Evolutionary conservation across 495 filamentous ascomycete genomes (phyloP).

Genomic region (Talaromyces nanjingensis): DNA sequence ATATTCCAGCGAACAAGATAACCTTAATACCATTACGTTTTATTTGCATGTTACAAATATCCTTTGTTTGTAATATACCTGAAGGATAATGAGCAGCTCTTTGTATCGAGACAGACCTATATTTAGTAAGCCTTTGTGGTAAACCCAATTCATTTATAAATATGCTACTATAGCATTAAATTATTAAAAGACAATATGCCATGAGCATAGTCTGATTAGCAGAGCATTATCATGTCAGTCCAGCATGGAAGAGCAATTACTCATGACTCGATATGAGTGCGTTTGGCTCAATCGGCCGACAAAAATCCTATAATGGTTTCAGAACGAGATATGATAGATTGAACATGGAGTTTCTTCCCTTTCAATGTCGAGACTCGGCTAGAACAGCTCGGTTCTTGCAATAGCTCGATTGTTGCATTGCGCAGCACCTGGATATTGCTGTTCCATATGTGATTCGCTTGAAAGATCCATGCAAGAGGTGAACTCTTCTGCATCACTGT

Average conservation of each 20-base stretch:
- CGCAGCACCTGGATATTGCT: not conserved
- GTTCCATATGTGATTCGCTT: not conserved
- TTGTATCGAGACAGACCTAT: not conserved
- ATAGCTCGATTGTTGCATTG: not conserved
- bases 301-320: not conserved
- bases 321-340: not conserved
- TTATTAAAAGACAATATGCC: not conserved
- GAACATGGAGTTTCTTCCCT: not conserved
- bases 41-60: not conserved
- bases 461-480: not conserved
- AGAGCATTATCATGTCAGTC: not conserved
- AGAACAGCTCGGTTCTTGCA: not conserved
- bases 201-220: not conserved
- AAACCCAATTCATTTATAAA: not conserved
- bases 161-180: not conserved
- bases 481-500: not conserved
- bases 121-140: not conserved
- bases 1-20: not conserved
- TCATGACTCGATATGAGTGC: not conserved
- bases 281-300: not conserved
- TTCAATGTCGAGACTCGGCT: not conserved
- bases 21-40: not conserved
- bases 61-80: not conserved
- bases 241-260: not conserved
- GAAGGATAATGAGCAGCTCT: not conserved